These are phyloP conservation scores for Apophysomyces variabilis DNA, from an alignment of 371 early-diverging fungal species.

Conservation along the genomic window DNA sequence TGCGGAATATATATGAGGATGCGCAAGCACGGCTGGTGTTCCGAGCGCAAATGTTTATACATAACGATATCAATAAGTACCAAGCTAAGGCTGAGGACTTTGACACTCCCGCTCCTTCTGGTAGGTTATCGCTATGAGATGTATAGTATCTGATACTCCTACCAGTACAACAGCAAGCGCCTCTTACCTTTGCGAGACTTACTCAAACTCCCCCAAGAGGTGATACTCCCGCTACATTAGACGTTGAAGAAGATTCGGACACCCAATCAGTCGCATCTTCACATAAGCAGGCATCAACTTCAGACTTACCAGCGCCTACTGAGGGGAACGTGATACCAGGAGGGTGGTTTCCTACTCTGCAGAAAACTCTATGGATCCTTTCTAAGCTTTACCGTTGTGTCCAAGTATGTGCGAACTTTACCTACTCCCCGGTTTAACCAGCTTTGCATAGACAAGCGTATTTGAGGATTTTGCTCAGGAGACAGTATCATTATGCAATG, in stretches of 20 bases:
- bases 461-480: slow-evolving; percentile 89
- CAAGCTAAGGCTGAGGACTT: slow-evolving; percentile 73
- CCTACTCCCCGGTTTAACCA: not conserved
- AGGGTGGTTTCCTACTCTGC: slow-evolving; percentile 84
- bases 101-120: slow-evolving; percentile 24
- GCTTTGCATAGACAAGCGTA: slow-evolving; percentile 56
- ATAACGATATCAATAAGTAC: slow-evolving; percentile 77
- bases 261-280: slow-evolving; percentile 19
- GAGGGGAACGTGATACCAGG: slow-evolving; percentile 48
- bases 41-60: slow-evolving; percentile 82
- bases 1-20: slow-evolving; percentile 81
- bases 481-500: slow-evolving; percentile 73
- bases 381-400: slow-evolving; percentile 81
- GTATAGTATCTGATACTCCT: not conserved
- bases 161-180: slow-evolving; percentile 20
- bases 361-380: slow-evolving; percentile 78
- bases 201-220: not conserved
- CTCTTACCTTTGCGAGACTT: slow-evolving; percentile 27
- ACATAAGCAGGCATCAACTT: slow-evolving; percentile 24
- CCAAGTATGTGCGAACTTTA: slow-evolving; percentile 49
- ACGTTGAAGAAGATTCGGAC: slow-evolving; percentile 45
- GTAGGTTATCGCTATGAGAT: slow-evolving; percentile 10
- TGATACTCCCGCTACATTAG: slow-evolving; percentile 37
- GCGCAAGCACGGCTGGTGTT: slow-evolving; percentile 85
- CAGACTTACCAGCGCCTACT: slow-evolving; percentile 43